Conservation (phyloP, 805 yeast species). For the Priceomyces fermenticarens region DNA sequence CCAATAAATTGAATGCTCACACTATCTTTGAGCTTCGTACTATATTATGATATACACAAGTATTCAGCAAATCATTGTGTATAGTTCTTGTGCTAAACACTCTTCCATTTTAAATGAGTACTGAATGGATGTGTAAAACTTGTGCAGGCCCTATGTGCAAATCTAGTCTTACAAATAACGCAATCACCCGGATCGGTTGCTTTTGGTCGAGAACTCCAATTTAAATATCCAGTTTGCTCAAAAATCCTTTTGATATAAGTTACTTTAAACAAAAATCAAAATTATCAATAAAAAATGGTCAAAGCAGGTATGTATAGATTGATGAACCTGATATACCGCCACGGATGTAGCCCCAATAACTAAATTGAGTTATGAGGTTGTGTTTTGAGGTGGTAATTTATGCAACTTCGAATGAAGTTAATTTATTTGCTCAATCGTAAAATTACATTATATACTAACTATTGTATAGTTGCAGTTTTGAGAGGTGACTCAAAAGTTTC, state of each 20-base stretch:
- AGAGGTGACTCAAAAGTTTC: constrained; percentile 92
- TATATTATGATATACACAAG: too few species aligned
- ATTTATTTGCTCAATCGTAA: constrained; percentile 4
- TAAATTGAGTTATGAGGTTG: too few species aligned
- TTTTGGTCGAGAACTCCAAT: constrained; percentile 3
- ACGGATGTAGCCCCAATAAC: neutral
- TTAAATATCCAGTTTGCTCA: neutral
- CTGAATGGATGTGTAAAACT: too few species aligned
- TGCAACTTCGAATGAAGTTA: neutral
- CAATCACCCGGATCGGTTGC: neutral
- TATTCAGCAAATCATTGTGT: too few species aligned
- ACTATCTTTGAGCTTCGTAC: too few species aligned
- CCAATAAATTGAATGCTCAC: too few species aligned
- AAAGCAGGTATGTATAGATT: constrained; percentile 54
- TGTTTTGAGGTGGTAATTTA: too few species aligned
- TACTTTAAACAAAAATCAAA: constrained; percentile 3
- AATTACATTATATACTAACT: constrained; percentile 11
- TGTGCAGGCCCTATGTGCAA: too few species aligned
- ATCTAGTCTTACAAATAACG: constrained; percentile 4
- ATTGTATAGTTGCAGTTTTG: constrained; percentile 77
- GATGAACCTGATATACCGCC: neutral
- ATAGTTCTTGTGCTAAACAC: too few species aligned
- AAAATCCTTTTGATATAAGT: neutral
- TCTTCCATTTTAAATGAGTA: too few species aligned
- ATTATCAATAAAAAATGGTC: constrained; percentile 43